Conservation (phyloP, 1,284 basidiomycete genomes). For the Malassezia sp. region DNA sequence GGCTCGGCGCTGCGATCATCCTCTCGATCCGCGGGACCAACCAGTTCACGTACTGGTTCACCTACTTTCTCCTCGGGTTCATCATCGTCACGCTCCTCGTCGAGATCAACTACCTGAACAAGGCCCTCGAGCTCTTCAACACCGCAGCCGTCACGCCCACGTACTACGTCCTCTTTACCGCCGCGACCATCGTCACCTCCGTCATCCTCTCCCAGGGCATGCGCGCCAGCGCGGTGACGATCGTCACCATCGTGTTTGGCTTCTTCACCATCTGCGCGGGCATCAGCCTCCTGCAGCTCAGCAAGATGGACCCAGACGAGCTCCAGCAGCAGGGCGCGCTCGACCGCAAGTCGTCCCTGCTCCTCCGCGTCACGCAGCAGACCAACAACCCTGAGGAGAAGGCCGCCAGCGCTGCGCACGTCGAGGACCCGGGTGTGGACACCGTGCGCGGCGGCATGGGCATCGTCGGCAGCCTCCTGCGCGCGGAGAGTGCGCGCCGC, state of each 20-base stretch:
- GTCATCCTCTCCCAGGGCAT: conserved; percentile 80
- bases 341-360: conserved; percentile 36
- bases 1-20: conserved; percentile 80
- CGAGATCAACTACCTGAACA: conserved; percentile 91
- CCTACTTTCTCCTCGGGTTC: conserved; percentile 59
- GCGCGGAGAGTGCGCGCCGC: conserved; percentile 35
- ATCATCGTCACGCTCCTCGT: conserved; percentile 70
- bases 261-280: conserved; percentile 74
- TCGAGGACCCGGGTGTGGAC: conserved; percentile 45
- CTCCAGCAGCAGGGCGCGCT: conserved; percentile 33
- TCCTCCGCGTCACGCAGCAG: conserved; percentile 36
- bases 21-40: conserved; percentile 72
- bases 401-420: conserved; percentile 19
- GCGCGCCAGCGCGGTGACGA: conserved; percentile 54
- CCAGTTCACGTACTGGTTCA: conserved; percentile 58
- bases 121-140: conserved; percentile 90
- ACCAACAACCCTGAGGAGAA: conserved; percentile 19
- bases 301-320: conserved; percentile 54
- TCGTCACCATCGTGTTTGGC: conserved; percentile 71
- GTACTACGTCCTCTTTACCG: conserved; percentile 74
- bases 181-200: conserved; percentile 55
- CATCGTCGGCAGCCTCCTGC: conserved; percentile 41
- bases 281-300: conserved; percentile 89
- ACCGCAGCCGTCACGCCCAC: conserved; percentile 68
- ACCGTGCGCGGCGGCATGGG: conserved; percentile 43